Evolutionary conservation across 2,329 filamentous ascomycete species (phyloP).

Genomic region (Hansfordia pulvinata): DNA sequence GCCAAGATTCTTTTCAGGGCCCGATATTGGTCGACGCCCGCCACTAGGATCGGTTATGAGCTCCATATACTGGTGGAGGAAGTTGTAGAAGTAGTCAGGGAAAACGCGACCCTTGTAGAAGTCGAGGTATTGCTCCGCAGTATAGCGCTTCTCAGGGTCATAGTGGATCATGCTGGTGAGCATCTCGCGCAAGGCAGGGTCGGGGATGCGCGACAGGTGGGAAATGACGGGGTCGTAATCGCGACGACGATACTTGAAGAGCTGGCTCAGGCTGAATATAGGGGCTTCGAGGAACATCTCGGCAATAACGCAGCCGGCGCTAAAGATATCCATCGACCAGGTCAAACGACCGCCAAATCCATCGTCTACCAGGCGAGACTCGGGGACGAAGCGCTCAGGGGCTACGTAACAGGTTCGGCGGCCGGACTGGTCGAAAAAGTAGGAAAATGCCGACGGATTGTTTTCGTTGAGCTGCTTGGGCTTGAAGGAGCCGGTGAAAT

Average conservation of each 20-base stretch:
- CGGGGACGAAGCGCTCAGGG: conserved; percentile 75
- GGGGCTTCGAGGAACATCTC: conserved; percentile 91
- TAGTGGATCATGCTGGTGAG: conserved; percentile 93
- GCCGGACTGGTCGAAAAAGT: conserved; percentile 91
- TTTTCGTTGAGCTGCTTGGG: conserved; percentile 88
- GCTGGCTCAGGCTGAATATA: conserved; percentile 93
- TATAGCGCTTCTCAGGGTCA: conserved; percentile 82
- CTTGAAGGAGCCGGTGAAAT: conserved; percentile 94
- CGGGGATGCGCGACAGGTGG: conserved; percentile 74
- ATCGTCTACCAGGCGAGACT: conserved; percentile 51
- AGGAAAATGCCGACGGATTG: conserved; percentile 93
- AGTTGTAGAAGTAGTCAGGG: conserved; percentile 93
- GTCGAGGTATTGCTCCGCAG: conserved; percentile 83
- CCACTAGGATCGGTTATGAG: conserved; percentile 84
- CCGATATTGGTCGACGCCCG: conserved; percentile 57
- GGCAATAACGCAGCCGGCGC: conserved; percentile 89
- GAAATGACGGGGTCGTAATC: conserved; percentile 82
- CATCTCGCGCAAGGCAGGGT: conserved; percentile 76
- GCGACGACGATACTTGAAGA: conserved; percentile 85
- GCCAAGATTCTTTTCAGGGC: conserved; percentile 57
- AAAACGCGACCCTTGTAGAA: conserved; percentile 91
- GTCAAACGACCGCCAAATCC: conserved; percentile 36
- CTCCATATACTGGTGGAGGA: conserved; percentile 95
- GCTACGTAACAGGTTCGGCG: conserved; percentile 89
- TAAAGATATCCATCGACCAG: conserved; percentile 99